These are phyloP conservation scores for Gracilariopsis chorda DNA, from an alignment of 23 red algal species.

Conservation along the genomic window DNA sequence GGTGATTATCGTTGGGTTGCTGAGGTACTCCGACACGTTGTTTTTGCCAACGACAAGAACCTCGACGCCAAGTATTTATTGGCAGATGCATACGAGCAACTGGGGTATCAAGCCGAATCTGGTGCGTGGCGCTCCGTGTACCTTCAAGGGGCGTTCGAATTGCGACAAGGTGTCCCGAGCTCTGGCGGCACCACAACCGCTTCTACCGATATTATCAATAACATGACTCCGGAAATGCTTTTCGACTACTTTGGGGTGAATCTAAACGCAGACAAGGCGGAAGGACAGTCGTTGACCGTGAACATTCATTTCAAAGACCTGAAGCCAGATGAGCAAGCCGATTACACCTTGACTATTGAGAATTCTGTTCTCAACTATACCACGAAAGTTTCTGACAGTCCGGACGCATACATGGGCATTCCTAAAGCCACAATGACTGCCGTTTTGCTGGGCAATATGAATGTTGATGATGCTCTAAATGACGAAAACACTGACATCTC, in stretches of 20 bases:
- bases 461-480: no score
- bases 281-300: background rate
- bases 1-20: conserved; percentile 24
- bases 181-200: background rate
- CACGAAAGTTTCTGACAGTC: no score
- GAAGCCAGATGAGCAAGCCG: background rate
- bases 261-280: background rate
- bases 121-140: background rate
- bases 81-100: background rate
- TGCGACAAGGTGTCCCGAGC: background rate
- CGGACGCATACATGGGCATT: no score
- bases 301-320: background rate
- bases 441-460: no score
- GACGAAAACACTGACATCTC: no score
- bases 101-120: conserved; percentile 26
- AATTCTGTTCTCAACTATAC: background rate
- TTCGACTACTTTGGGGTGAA: conserved; percentile 1
- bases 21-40: background rate
- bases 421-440: no score
- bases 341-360: background rate
- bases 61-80: background rate
- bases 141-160: background rate
- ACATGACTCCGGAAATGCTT: background rate
- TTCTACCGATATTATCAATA: background rate
- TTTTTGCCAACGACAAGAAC: background rate